A percentile compares a stretch with the other conserved stretches of the same genome.
Conservation (phyloP, 768 basidiomycete species). For the Termitomyces sp. region DNA sequence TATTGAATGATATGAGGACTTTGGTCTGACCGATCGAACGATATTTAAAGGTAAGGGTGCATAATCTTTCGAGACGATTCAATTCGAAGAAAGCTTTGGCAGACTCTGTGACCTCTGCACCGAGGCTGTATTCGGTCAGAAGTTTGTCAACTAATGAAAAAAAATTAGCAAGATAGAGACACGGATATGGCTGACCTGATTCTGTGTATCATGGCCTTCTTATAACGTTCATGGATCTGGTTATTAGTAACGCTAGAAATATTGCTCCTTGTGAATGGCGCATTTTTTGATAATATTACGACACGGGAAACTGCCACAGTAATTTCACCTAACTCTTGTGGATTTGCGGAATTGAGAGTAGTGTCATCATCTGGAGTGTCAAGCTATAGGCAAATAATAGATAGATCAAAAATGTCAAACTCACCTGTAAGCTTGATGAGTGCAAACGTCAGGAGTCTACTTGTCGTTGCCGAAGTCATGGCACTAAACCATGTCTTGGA, state of each 20-base stretch:
- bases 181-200: not conserved
- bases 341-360: not conserved
- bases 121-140: not conserved
- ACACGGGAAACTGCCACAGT: not conserved
- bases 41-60: constrained; percentile 8
- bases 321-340: not conserved
- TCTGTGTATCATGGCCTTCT: constrained; percentile 6
- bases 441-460: not conserved
- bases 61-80: not conserved
- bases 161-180: not conserved
- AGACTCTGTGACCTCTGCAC: not conserved
- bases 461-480: not conserved
- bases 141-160: not conserved
- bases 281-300: not conserved
- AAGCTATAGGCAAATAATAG: not conserved
- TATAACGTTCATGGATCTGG: constrained; percentile 5
- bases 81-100: not conserved
- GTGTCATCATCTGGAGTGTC: constrained; percentile 2
- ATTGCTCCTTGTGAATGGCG: not conserved
- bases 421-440: constrained; percentile 6
- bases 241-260: not conserved
- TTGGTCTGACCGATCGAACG: constrained; percentile 15
- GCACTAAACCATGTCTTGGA: not conserved
- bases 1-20: not conserved
- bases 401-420: not conserved